Percentiles rank a stretch among this genome's conserved stretches.
phyloP scores from a whole-genome alignment of 768 basidiomycete genomes.

The Trametes cinnabarina region DNA sequence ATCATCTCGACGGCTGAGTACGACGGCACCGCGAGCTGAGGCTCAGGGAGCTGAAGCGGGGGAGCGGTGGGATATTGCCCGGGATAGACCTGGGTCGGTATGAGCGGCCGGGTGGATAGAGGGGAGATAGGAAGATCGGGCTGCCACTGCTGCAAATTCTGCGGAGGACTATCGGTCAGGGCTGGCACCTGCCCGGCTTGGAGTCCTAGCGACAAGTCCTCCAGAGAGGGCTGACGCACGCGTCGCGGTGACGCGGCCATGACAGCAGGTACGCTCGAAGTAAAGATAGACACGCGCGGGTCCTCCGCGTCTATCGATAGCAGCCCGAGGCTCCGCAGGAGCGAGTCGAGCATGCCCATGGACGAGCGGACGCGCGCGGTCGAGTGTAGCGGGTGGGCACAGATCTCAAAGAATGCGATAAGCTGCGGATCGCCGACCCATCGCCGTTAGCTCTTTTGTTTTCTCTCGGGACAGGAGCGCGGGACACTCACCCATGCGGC shows the following conservation, averaged over 20 bases:
- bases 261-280: slow-evolving; percentile 14
- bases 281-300: slow-evolving; percentile 32
- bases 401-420: slow-evolving; percentile 69
- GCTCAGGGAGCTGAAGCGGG: not conserved
- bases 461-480: not conserved
- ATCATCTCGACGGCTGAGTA: not conserved
- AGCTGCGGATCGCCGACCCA: slow-evolving; percentile 39
- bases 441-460: not conserved
- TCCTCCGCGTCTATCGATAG: slow-evolving; percentile 61
- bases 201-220: not conserved
- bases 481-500: slow-evolving; percentile 49
- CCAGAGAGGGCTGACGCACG: not conserved
- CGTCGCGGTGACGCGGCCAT: not conserved
- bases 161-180: not conserved
- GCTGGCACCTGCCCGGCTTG: not conserved
- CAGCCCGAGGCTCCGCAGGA: slow-evolving; percentile 47
- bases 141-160: not conserved
- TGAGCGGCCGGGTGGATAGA: not conserved
- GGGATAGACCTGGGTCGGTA: not conserved
- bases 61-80: not conserved
- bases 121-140: not conserved
- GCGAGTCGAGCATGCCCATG: slow-evolving; percentile 61
- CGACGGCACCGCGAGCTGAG: not conserved
- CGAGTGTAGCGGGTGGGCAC: slow-evolving; percentile 62
- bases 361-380: slow-evolving; percentile 53